These are phyloP conservation scores for Scenedesmus sp. DNA, from an alignment of 163 green algal genomes.

Conservation along the genomic window DNA sequence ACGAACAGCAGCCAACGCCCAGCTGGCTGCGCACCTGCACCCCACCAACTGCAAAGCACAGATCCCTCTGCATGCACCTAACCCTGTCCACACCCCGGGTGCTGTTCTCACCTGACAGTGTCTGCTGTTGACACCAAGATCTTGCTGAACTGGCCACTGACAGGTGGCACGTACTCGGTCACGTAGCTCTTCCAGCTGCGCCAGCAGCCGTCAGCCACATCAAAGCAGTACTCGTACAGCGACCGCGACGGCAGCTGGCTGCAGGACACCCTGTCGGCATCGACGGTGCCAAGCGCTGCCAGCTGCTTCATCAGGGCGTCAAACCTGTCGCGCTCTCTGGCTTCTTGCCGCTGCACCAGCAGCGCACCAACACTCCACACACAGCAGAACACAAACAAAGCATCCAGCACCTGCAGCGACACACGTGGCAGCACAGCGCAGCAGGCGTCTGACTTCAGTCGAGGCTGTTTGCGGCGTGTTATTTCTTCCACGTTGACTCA, in stretches of 20 bases:
- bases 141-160: constrained; percentile 81
- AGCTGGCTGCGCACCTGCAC: neutral
- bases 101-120: constrained; percentile 67
- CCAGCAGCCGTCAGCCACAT: constrained; percentile 74
- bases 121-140: constrained; percentile 90
- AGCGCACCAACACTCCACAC: constrained; percentile 85
- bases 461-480: neutral
- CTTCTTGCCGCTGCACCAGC: constrained; percentile 74
- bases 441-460: neutral
- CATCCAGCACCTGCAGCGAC: constrained; percentile 72
- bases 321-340: constrained; percentile 82
- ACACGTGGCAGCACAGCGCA: neutral
- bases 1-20: neutral
- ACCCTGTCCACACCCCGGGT: neutral
- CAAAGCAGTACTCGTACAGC: constrained; percentile 92
- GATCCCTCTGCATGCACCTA: neutral
- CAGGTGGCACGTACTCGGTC: constrained; percentile 68
- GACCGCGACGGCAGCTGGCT: constrained; percentile 78
- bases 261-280: constrained; percentile 70
- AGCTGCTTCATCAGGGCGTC: constrained; percentile 83
- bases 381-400: constrained; percentile 87
- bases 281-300: constrained; percentile 70
- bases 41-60: neutral
- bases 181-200: constrained; percentile 80
- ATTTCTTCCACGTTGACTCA: too few species aligned